Base-by-base conservation (phyloP, 1,139 yeast genomes). In the Kurtzmaniella quercitrusa region DNA sequence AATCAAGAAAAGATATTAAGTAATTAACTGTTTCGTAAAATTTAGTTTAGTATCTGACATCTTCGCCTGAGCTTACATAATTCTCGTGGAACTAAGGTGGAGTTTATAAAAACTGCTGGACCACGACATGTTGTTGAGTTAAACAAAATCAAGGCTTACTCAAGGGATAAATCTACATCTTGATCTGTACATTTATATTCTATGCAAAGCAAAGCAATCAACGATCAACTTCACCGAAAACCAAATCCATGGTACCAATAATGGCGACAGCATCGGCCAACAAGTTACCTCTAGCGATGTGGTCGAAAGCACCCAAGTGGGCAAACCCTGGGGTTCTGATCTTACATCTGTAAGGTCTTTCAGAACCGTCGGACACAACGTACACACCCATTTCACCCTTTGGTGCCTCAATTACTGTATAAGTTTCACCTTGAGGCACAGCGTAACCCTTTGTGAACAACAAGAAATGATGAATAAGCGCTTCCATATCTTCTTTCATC, bases 331-430 rank as follows among this genome's bases (percentile, higher is more conserved):
- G 96, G 17, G 95, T 91, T 71, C 96, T 82, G 57, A 88, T 88
- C 74, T 87, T 88, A 74, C 95, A 87, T 70, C 91, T 80, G 71
- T 88, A 88, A 35, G 96, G 96, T 66, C 95, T 80, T 71, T 88
- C 96, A 46, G 85, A 70, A 44, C 96, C 96, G 65, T 88, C 96
- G 51, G 91, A 81, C 46, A 88, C 95, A 43, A 88, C 84, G 59
- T 84, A 88, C 45, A 87, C 95, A 48, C 86, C 96, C 95, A 88
- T 86, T 68, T 88, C 96, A 60, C 96, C 96, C 79, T 88, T 88
- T 63, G 96, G 96, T 32, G 96, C 96, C 70, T 88, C 96, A 53
- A 88, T 88, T 45, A 88, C 94, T 42, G 94, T 86, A 65, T 88
- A 88, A 20, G 96, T 85, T 71, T 88, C 96, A 56, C 96, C 96